These are phyloP conservation scores for Retiboletus flavoniger DNA, from an alignment of 1,284 basidiomycete species.

Conservation along the genomic window DNA sequence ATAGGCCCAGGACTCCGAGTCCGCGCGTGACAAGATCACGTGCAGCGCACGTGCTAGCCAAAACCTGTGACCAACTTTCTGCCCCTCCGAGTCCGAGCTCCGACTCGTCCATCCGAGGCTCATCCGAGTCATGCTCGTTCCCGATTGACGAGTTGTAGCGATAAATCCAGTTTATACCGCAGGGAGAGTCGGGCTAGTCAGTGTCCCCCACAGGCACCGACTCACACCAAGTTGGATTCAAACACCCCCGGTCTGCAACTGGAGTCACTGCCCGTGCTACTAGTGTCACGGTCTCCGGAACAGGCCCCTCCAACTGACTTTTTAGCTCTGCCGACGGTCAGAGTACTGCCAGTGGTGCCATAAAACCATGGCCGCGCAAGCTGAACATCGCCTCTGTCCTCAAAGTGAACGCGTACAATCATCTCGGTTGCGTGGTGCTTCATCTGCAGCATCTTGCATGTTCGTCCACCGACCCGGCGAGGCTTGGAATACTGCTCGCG, in stretches of 20 bases:
- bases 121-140: no score
- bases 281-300: slow-evolving; percentile 26
- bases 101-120: no score
- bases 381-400: slow-evolving; percentile 39
- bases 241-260: slow-evolving; percentile 24
- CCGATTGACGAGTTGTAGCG: no score
- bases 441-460: slow-evolving; percentile 86
- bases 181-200: no score
- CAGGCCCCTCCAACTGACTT: slow-evolving; percentile 17
- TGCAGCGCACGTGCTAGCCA: no score
- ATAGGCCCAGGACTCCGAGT: no score
- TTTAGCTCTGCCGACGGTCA: slow-evolving; percentile 38
- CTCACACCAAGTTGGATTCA: slow-evolving; percentile 15
- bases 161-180: no score
- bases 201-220: no score
- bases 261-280: slow-evolving; percentile 32
- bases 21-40: no score
- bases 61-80: no score
- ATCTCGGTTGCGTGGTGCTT: slow-evolving; percentile 77
- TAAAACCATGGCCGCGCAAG: slow-evolving; percentile 68
- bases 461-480: slow-evolving; percentile 54
- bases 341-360: slow-evolving; percentile 53
- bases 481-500: slow-evolving; percentile 78
- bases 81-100: no score
- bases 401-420: slow-evolving; percentile 75